phyloP scores from a whole-genome alignment of 306 rosid species.

The Rubus idaeus region DNA sequence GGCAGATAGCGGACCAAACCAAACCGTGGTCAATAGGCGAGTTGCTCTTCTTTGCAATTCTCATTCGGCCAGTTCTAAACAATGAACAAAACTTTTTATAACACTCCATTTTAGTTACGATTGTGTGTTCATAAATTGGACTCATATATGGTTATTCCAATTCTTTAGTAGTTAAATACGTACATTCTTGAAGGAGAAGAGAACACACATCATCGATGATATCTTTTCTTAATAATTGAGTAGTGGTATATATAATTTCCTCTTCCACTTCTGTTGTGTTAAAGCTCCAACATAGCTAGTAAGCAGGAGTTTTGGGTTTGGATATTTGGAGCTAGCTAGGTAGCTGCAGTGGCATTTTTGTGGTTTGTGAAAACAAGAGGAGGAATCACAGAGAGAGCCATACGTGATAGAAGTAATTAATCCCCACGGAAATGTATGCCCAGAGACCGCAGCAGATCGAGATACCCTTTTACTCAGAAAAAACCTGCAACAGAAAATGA shows the following conservation, averaged over 20 bases:
- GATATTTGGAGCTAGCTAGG: not conserved
- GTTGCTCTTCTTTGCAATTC: too few relatives aligned
- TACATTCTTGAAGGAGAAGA: too few relatives aligned
- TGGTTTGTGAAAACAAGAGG: slow-evolving; percentile 32
- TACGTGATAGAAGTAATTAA: slow-evolving; percentile 44
- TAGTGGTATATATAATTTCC: not conserved
- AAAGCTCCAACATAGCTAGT: not conserved
- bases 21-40: too few relatives aligned
- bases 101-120: too few relatives aligned
- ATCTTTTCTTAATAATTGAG: too few relatives aligned
- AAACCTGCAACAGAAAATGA: slow-evolving; percentile 69
- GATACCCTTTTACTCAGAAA: slow-evolving; percentile 33
- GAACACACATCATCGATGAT: too few relatives aligned
- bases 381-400: slow-evolving; percentile 27
- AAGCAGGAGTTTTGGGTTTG: not conserved
- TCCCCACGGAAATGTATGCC: slow-evolving; percentile 81
- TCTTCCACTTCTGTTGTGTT: not conserved
- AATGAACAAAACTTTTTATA: too few relatives aligned
- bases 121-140: too few relatives aligned
- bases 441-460: slow-evolving; percentile 34
- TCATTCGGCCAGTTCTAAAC: too few relatives aligned
- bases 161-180: too few relatives aligned
- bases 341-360: slow-evolving; percentile 31
- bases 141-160: too few relatives aligned
- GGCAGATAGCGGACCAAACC: too few relatives aligned